These are phyloP conservation scores for Calocybe gangraenosa DNA, from an alignment of 768 basidiomycete species.

Conservation along the genomic window DNA sequence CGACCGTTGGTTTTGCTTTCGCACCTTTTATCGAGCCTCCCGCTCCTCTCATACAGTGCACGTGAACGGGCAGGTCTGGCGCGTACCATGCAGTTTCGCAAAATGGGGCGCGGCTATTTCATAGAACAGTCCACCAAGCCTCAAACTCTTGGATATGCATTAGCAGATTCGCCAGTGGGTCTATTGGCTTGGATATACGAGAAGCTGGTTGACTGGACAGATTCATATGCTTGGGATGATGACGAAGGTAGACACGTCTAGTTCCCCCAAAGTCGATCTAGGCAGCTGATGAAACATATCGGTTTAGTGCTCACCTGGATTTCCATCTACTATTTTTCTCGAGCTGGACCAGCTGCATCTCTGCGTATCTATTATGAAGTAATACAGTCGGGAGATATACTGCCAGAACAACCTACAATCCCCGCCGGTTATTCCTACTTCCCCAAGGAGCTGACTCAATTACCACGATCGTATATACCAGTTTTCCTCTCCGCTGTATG, in stretches of 20 bases:
- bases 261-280: neutral
- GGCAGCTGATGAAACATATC: neutral
- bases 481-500: neutral
- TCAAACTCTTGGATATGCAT: constrained; percentile 48
- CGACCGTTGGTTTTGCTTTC: constrained; percentile 23
- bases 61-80: constrained; percentile 31
- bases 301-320: constrained; percentile 55
- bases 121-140: constrained; percentile 40
- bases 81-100: constrained; percentile 23
- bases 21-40: constrained; percentile 20
- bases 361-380: constrained; percentile 59
- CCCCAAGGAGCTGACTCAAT: constrained; percentile 38
- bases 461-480: constrained; percentile 18
- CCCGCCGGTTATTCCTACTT: constrained; percentile 51
- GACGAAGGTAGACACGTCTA: constrained; percentile 40
- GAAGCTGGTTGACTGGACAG: constrained; percentile 46
- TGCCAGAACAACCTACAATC: constrained; percentile 19
- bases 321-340: constrained; percentile 43
- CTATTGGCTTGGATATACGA: constrained; percentile 52
- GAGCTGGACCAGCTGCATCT: constrained; percentile 53
- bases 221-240: constrained; percentile 52
- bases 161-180: constrained; percentile 56
- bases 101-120: constrained; percentile 33
- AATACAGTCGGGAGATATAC: constrained; percentile 14
- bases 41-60: constrained; percentile 18